Conservation (phyloP, 768 basidiomycete species). For the Mycena galericulata region DNA sequence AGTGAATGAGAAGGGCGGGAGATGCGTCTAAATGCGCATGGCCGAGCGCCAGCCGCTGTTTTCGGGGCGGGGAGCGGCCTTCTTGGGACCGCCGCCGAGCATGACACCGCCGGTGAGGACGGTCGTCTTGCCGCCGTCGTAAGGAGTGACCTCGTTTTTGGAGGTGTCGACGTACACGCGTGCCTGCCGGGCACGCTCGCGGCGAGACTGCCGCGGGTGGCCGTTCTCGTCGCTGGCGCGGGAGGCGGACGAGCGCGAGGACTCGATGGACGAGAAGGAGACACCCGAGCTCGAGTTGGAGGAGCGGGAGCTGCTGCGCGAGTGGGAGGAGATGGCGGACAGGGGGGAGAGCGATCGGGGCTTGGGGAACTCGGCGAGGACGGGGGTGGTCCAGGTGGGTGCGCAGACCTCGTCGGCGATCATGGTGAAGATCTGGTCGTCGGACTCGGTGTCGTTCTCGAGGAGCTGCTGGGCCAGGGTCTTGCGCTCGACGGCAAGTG, state of each 20-base stretch:
- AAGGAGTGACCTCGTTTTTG: constrained; percentile 85
- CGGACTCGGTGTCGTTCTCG: constrained; percentile 78
- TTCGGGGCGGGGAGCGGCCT: constrained; percentile 33
- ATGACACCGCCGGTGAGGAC: constrained; percentile 90
- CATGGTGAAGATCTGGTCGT: constrained; percentile 79
- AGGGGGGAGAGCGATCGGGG: constrained; percentile 68
- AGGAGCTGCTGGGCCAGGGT: constrained; percentile 82
- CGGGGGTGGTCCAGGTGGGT: constrained; percentile 77
- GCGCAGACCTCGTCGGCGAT: constrained; percentile 78
- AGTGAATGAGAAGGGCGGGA: constrained; percentile 25
- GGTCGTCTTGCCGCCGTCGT: constrained; percentile 90
- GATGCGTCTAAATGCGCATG: constrained; percentile 55
- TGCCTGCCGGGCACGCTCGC: constrained; percentile 75
- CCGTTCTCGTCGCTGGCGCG: constrained; percentile 45
- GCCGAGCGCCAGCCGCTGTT: constrained; percentile 67
- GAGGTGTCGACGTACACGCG: constrained; percentile 80
- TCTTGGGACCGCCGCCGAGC: constrained; percentile 70
- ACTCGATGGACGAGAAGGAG: constrained; percentile 66
- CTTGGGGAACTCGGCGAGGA: constrained; percentile 70
- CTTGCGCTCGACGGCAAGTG: constrained; percentile 47
- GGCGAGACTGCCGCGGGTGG: constrained; percentile 66
- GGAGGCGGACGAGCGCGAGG: constrained; percentile 59
- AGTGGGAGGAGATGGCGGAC: constrained; percentile 63
- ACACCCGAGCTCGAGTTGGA: constrained; percentile 76
- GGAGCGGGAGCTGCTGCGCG: constrained; percentile 75